Percentiles rank a stretch among this genome's conserved stretches.
These are phyloP conservation scores for Trichoderma aggressivum DNA, from an alignment of 2,329 filamentous ascomycete genomes.

Conservation along the genomic window DNA sequence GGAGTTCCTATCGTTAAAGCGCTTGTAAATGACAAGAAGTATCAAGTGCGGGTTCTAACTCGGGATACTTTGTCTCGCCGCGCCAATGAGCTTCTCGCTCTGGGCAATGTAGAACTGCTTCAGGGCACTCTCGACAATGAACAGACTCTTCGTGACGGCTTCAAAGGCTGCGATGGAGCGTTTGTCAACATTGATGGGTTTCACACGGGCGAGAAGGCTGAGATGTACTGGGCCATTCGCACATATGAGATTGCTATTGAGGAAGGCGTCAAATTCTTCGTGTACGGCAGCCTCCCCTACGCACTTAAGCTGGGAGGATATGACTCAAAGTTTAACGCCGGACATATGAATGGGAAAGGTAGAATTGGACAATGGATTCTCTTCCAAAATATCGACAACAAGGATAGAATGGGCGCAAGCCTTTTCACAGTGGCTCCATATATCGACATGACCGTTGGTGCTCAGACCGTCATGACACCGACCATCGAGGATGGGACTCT, in stretches of 20 bases:
- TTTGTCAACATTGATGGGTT: conserved; percentile 1
- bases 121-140: neutral
- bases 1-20: neutral
- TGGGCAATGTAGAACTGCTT: neutral
- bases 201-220: neutral
- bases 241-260: conserved; percentile 2
- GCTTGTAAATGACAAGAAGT: neutral
- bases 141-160: neutral
- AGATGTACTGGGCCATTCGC: conserved; percentile 3
- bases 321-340: neutral
- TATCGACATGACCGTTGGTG: neutral
- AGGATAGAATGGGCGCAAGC: neutral
- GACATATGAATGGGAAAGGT: neutral
- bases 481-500: neutral
- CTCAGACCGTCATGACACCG: neutral
- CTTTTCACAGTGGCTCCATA: neutral
- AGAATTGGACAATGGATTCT: neutral
- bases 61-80: neutral
- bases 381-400: neutral
- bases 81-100: neutral
- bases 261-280: neutral
- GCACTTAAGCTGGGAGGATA: neutral
- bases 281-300: neutral
- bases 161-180: neutral
- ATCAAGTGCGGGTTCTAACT: neutral